Evolutionary conservation across 1,139 yeast species (phyloP).

Genomic region (Hemisphaericaspora lyxosophila): DNA sequence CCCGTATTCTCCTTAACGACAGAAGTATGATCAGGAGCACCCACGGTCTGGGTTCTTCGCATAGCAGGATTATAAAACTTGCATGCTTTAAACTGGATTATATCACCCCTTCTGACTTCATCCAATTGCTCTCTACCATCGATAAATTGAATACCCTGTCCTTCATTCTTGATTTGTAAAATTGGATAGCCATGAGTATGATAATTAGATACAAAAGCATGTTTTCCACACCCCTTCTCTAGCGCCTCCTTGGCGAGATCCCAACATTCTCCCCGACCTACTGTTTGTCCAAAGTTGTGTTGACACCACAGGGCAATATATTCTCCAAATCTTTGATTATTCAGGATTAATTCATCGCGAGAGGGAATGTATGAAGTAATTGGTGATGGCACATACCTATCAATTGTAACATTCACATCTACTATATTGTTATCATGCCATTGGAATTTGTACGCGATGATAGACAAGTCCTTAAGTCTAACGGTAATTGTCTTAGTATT

Average conservation of each 20-base stretch:
- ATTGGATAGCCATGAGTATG: slow-evolving; percentile 60
- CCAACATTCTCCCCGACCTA: slow-evolving; percentile 81
- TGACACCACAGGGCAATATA: slow-evolving; percentile 68
- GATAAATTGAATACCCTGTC: slow-evolving; percentile 19
- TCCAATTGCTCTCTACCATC: slow-evolving; percentile 27
- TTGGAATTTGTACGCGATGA: slow-evolving; percentile 42
- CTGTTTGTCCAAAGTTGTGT: slow-evolving; percentile 50
- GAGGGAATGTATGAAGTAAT: slow-evolving; percentile 32
- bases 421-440: slow-evolving; percentile 40
- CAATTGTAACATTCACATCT: slow-evolving; percentile 27
- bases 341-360: slow-evolving; percentile 36
- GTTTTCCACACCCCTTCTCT: slow-evolving; percentile 57
- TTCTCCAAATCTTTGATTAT: slow-evolving; percentile 47
- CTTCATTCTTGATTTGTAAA: slow-evolving; percentile 33
- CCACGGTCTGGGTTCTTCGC: slow-evolving; percentile 37
- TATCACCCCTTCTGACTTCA: slow-evolving; percentile 43
- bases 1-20: slow-evolving; percentile 46
- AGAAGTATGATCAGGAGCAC: slow-evolving; percentile 70
- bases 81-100: slow-evolving; percentile 42
- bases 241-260: slow-evolving; percentile 69
- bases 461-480: slow-evolving; percentile 53
- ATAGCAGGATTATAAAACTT: slow-evolving; percentile 35
- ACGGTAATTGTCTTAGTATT: slow-evolving; percentile 28
- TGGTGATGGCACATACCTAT: slow-evolving; percentile 53
- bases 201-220: slow-evolving; percentile 59